A percentile compares a stretch with the other conserved stretches of the same genome.
These are phyloP conservation scores for Botryotinia globosa DNA, from an alignment of 2,329 filamentous ascomycete genomes.

Conservation along the genomic window DNA sequence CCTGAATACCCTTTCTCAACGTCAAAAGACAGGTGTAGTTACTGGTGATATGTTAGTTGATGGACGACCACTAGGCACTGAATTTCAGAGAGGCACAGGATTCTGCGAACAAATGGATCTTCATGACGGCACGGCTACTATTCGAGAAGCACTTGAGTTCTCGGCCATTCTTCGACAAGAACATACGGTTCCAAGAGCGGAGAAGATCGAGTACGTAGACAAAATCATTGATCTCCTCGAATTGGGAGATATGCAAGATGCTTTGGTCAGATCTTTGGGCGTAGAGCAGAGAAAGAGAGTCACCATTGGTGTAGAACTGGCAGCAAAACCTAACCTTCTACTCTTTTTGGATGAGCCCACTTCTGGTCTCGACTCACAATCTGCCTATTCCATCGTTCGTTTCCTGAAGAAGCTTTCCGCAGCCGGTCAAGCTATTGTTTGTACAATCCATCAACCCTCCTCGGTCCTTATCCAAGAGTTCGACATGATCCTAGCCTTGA, in stretches of 20 bases:
- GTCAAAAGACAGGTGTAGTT: slow-evolving; percentile 60
- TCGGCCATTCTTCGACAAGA: slow-evolving; percentile 64
- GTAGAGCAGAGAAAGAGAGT: slow-evolving; percentile 64
- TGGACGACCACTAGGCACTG: slow-evolving; percentile 56
- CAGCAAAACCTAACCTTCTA: slow-evolving; percentile 64
- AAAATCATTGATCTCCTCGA: slow-evolving; percentile 65
- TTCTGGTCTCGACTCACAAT: slow-evolving; percentile 66
- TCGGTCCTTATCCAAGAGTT: slow-evolving; percentile 69
- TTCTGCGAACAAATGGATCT: slow-evolving; percentile 73
- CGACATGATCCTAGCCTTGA: slow-evolving; percentile 69
- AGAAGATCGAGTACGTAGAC: slow-evolving; percentile 66
- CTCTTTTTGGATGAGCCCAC: slow-evolving; percentile 73
- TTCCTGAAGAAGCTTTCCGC: slow-evolving; percentile 66
- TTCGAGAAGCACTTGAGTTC: slow-evolving; percentile 67
- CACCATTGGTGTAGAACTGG: slow-evolving; percentile 71
- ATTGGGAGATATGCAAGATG: slow-evolving; percentile 63
- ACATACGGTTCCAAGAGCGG: slow-evolving; percentile 49
- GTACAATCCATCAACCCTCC: slow-evolving; percentile 71
- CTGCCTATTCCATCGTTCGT: slow-evolving; percentile 64
- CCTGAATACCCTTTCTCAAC: slow-evolving; percentile 71
- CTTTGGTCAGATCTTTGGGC: slow-evolving; percentile 60
- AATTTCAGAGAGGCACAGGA: slow-evolving; percentile 67
- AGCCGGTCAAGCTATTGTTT: slow-evolving; percentile 68
- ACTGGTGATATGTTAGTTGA: slow-evolving; percentile 72
- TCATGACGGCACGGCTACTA: slow-evolving; percentile 64